Conservation (phyloP, 2,329 filamentous ascomycete species). For the Fusarium sp. region DNA sequence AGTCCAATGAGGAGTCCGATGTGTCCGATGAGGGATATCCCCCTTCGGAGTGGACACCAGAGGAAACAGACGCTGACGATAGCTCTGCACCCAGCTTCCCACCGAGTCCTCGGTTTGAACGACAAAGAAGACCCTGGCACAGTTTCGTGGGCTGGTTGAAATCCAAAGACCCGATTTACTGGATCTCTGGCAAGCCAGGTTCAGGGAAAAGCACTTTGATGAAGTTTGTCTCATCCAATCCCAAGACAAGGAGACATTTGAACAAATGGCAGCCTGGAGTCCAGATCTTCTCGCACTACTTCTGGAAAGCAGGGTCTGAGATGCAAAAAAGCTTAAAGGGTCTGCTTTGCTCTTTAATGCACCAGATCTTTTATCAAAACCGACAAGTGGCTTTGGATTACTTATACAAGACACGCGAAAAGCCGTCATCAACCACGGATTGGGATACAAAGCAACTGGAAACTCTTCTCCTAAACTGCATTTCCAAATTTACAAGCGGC, state of each 20-base stretch:
- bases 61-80: background rate
- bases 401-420: background rate
- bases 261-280: slow-evolving; percentile 28
- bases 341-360: background rate
- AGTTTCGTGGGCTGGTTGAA: slow-evolving; percentile 24
- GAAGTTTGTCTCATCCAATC: slow-evolving; percentile 41
- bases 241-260: slow-evolving; percentile 24
- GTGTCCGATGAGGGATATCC: too few species aligned
- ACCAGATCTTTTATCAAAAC: background rate
- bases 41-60: background rate
- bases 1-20: background rate
- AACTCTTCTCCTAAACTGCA: background rate
- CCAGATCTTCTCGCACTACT: slow-evolving; percentile 40
- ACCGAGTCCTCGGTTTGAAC: background rate
- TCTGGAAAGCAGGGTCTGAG: slow-evolving; percentile 43
- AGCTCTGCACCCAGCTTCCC: background rate
- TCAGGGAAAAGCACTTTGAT: slow-evolving; percentile 48
- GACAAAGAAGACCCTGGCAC: background rate
- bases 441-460: slow-evolving; percentile 21
- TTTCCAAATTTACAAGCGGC: background rate
- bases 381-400: background rate
- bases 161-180: slow-evolving; percentile 35
- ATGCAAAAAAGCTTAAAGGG: slow-evolving; percentile 43
- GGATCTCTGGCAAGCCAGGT: slow-evolving; percentile 46
- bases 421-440: background rate